phyloP scores from a whole-genome alignment of 371 early-diverging fungal species.

The Circinella umbellata region DNA sequence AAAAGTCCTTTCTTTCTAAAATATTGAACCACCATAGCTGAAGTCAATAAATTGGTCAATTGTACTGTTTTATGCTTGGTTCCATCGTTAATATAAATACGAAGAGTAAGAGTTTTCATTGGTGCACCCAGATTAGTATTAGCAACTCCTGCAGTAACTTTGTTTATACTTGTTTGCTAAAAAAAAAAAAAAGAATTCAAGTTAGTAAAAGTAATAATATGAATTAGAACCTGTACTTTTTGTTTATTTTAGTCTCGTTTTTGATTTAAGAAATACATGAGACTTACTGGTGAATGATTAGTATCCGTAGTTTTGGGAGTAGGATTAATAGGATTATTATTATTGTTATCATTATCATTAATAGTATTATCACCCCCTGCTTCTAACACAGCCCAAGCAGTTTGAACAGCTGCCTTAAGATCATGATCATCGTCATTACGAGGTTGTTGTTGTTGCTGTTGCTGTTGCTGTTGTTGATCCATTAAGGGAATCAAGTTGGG shows the following conservation, averaged over 20 bases:
- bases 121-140: not conserved
- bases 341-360: not conserved
- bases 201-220: too few species aligned
- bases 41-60: constrained; percentile 73
- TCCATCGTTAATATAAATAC: constrained; percentile 85
- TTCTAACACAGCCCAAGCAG: constrained; percentile 34
- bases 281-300: not conserved
- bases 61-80: constrained; percentile 75
- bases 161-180: constrained; percentile 20
- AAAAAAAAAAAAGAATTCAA: too few species aligned
- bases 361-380: constrained; percentile 1
- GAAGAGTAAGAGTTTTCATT: constrained; percentile 57
- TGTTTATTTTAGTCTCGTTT: too few species aligned
- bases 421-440: constrained; percentile 32
- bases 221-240: too few species aligned
- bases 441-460: not conserved
- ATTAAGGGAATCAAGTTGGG: not conserved
- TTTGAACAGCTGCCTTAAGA: constrained; percentile 35
- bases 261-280: too few species aligned
- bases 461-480: not conserved
- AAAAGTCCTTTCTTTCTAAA: constrained; percentile 61
- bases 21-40: constrained; percentile 73
- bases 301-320: not conserved
- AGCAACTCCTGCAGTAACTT: not conserved
- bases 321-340: not conserved